Evolutionary conservation across 2,329 filamentous ascomycete species (phyloP).

Genomic region (Xylogone sp.): DNA sequence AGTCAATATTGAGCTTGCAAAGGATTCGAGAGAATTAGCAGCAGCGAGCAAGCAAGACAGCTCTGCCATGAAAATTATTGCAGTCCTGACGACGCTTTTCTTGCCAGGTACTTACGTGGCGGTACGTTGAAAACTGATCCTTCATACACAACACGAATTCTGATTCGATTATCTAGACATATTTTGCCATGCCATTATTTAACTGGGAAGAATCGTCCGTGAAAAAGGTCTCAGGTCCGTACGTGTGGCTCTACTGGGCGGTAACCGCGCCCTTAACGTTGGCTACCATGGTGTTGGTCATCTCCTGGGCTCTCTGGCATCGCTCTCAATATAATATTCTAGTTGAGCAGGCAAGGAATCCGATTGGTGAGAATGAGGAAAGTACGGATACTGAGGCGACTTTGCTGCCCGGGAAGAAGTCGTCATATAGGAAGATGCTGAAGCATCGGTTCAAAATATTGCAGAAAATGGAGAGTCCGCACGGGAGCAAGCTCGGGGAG

Average conservation of each 20-base stretch:
- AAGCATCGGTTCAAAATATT: too few species aligned
- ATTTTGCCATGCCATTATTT: constrained; percentile 11
- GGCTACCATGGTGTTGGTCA: constrained; percentile 2
- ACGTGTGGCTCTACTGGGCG: constrained; percentile 6
- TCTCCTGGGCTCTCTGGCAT: too few species aligned
- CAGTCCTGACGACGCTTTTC: constrained; percentile 56
- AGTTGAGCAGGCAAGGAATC: too few species aligned
- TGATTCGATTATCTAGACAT: not conserved
- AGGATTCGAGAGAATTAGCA: constrained; percentile 4
- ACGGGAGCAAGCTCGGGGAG: too few species aligned
- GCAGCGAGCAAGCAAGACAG: constrained; percentile 7
- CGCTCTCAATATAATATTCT: too few species aligned
- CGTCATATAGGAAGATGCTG: too few species aligned
- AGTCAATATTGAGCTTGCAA: constrained; percentile 6
- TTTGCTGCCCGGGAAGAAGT: too few species aligned
- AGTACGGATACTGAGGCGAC: too few species aligned
- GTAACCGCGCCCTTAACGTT: not conserved
- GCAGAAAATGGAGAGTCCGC: too few species aligned
- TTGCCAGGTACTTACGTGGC: constrained; percentile 57
- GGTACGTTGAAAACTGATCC: constrained; percentile 3
- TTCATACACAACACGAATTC: too few species aligned
- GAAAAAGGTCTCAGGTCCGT: not conserved
- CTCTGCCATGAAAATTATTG: constrained; percentile 55
- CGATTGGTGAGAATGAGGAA: too few species aligned
- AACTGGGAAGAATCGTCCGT: constrained; percentile 3